Percentiles rank a stretch among this genome's conserved stretches.
phyloP scores from a whole-genome alignment of 1,139 yeast genomes.

The Saccharomyces hybrid region DNA sequence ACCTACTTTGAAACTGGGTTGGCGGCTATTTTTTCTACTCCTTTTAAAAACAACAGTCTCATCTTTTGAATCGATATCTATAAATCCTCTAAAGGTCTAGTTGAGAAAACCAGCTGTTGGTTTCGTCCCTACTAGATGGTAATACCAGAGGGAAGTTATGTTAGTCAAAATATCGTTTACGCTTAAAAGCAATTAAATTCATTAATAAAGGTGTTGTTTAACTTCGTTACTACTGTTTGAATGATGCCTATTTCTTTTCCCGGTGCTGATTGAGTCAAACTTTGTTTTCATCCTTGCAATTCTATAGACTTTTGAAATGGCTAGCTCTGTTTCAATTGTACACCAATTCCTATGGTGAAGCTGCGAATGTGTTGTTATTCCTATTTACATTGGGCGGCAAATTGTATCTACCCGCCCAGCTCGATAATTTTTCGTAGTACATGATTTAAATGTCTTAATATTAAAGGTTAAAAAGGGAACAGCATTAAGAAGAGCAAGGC shows the following conservation, averaged over 20 bases:
- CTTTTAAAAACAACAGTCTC: not conserved
- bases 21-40: slow-evolving; percentile 7
- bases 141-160: not conserved
- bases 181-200: not conserved
- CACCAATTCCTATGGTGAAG: not conserved
- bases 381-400: not conserved
- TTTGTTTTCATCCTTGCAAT: slow-evolving; percentile 3
- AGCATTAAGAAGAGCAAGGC: not conserved
- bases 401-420: not conserved
- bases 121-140: not conserved
- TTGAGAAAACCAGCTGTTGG: not conserved
- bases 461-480: not conserved
- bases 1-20: slow-evolving; percentile 18
- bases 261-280: slow-evolving; percentile 4
- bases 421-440: not conserved
- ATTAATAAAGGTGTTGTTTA: not conserved
- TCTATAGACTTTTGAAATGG: not conserved
- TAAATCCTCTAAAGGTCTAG: not conserved
- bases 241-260: slow-evolving; percentile 3
- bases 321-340: not conserved
- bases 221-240: not conserved
- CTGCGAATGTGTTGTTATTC: not conserved
- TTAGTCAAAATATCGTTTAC: not conserved
- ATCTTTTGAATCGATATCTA: not conserved
- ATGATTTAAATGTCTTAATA: not conserved